These are phyloP conservation scores for Leptographium radiaticola DNA, from an alignment of 2,329 filamentous ascomycete genomes.

Conservation along the genomic window DNA sequence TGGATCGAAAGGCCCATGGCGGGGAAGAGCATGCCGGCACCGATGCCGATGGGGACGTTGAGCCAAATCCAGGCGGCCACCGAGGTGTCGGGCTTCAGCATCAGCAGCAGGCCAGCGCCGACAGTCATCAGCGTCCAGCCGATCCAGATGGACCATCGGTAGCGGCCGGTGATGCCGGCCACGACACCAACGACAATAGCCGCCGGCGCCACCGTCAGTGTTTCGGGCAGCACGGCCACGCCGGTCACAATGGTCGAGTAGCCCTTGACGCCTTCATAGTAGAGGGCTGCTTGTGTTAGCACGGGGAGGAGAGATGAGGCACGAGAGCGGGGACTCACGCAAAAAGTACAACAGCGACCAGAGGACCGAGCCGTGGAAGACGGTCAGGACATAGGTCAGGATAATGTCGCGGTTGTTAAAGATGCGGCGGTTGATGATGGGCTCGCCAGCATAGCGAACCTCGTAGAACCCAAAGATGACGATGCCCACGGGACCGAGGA, in stretches of 20 bases:
- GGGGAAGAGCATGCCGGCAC: conserved; percentile 25
- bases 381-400: conserved; percentile 27
- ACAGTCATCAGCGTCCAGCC: conserved; percentile 16
- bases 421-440: conserved; percentile 27
- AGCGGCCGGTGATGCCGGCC: conserved; percentile 11
- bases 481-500: conserved; percentile 26
- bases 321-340: conserved; percentile 19
- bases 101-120: conserved; percentile 13
- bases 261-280: conserved; percentile 18
- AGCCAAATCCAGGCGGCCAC: conserved; percentile 21
- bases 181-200: conserved; percentile 10
- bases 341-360: conserved; percentile 41
- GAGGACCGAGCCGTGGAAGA: conserved; percentile 44
- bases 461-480: conserved; percentile 12
- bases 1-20: conserved; percentile 26
- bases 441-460: conserved; percentile 12
- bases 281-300: conserved; percentile 6
- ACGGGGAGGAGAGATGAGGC: neutral
- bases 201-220: conserved; percentile 13
- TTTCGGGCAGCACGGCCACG: conserved; percentile 16
- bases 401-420: conserved; percentile 26
- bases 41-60: conserved; percentile 22
- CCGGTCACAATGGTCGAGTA: conserved; percentile 18
- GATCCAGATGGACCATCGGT: conserved; percentile 19
- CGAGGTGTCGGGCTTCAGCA: conserved; percentile 10